Evolutionary conservation across 2,329 filamentous ascomycete genomes (phyloP), one percentile per base, ranked within the genome.

Genomic region (Penicillium vulpinum): DNA sequence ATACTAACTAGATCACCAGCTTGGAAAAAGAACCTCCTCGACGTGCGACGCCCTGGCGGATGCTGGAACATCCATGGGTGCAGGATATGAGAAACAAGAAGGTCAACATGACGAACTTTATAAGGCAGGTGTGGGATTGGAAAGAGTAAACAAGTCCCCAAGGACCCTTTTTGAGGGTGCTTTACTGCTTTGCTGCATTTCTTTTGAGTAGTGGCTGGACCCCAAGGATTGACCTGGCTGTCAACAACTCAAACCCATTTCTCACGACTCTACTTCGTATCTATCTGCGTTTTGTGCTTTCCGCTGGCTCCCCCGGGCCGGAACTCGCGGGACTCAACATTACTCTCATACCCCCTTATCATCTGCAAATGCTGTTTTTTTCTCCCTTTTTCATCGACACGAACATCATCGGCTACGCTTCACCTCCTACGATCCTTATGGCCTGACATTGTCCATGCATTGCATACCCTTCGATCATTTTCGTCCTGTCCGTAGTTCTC

Each of bases 31-130:
- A 97, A 67, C 88, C 91, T 21, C 84, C 83, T 56, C 86, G 92
- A 69, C 84, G 94, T 72, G 94, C 93, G 29, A 96, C 90, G 58
- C 94, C 94, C 13, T 99, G 94, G 94, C 90, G 93, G 69, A 99
- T 99, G 92, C 85, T 96, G 62, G 94, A 99, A 72, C 94, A 99
- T 77, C 94, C 94, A 2, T 99, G 94, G 94, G 96, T 99, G 88
- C 81, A 91, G 40, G 94, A 99, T 70, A 97, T 97, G 91, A 89
- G 88, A 69, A 83, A 86, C 53, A 97, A 97, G 81, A 91, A 94
- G 66, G 94, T 99, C 73, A 97, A 97, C 77, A 97, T 99, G 92
- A 86, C 86, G 63, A 90, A 92, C 69, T 99, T 97, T 76, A 83
- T 99, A 57, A 87, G 88, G 59, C 92, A 94, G 67, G 94, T 99